Evolutionary conservation across 768 basidiomycete species (phyloP).

Genomic region (Agrocybe praecox): DNA sequence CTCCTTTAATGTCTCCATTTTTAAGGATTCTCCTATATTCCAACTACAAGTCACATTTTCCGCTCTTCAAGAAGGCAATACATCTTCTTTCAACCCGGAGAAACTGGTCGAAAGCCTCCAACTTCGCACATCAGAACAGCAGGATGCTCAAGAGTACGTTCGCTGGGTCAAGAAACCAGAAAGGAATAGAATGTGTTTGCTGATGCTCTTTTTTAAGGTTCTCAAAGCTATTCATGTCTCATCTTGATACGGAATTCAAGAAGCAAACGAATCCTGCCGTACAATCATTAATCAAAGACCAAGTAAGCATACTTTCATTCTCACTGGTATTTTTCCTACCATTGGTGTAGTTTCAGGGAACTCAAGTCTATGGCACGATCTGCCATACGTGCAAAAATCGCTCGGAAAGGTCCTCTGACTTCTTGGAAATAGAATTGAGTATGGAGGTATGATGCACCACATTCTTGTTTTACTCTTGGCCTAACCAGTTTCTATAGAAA

Average conservation of each 20-base stretch:
- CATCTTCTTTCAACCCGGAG: conserved; percentile 78
- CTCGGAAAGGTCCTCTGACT: conserved; percentile 72
- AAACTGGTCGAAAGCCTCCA: conserved; percentile 86
- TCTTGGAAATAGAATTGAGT: conserved; percentile 88
- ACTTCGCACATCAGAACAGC: conserved; percentile 83
- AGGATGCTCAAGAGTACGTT: conserved; percentile 93
- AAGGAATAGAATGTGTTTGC: background rate
- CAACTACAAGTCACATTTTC: conserved; percentile 83
- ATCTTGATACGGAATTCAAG: conserved; percentile 85
- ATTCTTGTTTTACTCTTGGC: background rate
- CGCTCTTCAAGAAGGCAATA: conserved; percentile 74
- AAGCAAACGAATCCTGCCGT: conserved; percentile 71
- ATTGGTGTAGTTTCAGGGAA: conserved; percentile 82
- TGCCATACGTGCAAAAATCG: conserved; percentile 70
- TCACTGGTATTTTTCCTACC: background rate
- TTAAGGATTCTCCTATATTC: conserved; percentile 76
- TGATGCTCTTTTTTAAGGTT: conserved; percentile 53
- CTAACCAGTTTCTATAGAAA: conserved; percentile 44
- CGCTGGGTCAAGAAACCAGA: background rate
- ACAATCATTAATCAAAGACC: conserved; percentile 70
- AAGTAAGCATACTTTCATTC: conserved; percentile 43
- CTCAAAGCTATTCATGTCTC: conserved; percentile 92
- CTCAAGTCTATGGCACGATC: conserved; percentile 75
- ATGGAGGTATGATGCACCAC: conserved; percentile 58
- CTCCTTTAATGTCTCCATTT: background rate